These are phyloP conservation scores for Arabis hirsuta DNA, from an alignment of 345 rosid species.

Conservation along the genomic window DNA sequence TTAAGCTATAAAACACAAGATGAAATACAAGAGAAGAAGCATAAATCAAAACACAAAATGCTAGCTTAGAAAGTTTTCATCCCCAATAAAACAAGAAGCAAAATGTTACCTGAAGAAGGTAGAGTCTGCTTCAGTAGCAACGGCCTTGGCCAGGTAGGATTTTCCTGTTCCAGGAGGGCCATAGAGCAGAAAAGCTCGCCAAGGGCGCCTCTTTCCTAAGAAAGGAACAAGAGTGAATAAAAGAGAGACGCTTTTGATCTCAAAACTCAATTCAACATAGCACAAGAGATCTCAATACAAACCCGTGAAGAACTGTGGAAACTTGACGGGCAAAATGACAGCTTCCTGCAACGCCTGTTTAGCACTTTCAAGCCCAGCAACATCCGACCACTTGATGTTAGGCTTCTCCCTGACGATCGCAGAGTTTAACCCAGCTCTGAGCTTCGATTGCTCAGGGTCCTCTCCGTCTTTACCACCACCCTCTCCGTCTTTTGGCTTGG, in stretches of 20 bases:
- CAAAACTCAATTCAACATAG: too few relatives aligned
- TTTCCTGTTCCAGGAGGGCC: slow-evolving; percentile 96
- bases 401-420: slow-evolving; percentile 89
- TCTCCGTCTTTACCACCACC: slow-evolving; percentile 61
- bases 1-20: not conserved
- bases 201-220: slow-evolving; percentile 84
- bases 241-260: too few relatives aligned
- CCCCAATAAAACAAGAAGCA: too few relatives aligned
- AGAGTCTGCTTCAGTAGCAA: slow-evolving; percentile 89
- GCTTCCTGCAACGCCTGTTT: slow-evolving; percentile 90
- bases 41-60: too few relatives aligned
- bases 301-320: slow-evolving; percentile 95
- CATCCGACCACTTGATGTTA: slow-evolving; percentile 81
- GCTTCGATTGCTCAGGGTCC: slow-evolving; percentile 79
- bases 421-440: slow-evolving; percentile 77
- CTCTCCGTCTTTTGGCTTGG: slow-evolving; percentile 74
- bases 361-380: slow-evolving; percentile 91
- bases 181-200: slow-evolving; percentile 85
- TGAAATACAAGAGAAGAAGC: too few relatives aligned
- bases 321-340: slow-evolving; percentile 88
- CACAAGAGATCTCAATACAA: too few relatives aligned
- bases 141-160: slow-evolving; percentile 89
- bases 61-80: too few relatives aligned
- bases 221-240: too few relatives aligned
- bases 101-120: slow-evolving; percentile 74